These are phyloP conservation scores for Paraurostyla sp. DNA, from an alignment of 73 alveolate species.

Conservation along the genomic window DNA sequence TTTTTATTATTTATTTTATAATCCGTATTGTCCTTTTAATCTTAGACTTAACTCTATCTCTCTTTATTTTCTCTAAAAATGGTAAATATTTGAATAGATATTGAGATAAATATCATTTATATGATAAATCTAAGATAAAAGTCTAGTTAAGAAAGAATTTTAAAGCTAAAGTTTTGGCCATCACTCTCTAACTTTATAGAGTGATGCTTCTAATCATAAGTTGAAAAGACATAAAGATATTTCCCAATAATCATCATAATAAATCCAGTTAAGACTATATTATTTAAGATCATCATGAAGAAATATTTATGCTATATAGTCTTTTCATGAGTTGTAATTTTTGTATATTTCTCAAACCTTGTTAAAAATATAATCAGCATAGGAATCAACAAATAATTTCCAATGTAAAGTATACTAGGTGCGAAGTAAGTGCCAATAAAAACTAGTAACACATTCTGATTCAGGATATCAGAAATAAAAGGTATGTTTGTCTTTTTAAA, in stretches of 20 bases:
- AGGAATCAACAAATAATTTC: not conserved
- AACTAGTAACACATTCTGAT: not conserved
- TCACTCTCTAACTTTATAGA: not conserved
- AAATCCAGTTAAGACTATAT: not conserved
- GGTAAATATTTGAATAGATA: not conserved
- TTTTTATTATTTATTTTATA: too few species aligned
- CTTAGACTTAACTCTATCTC: too few species aligned
- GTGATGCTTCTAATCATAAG: too few species aligned
- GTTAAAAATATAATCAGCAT: too few species aligned
- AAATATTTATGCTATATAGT: too few species aligned
- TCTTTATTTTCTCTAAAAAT: not conserved
- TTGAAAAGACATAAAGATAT: too few species aligned
- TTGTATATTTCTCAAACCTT: not conserved
- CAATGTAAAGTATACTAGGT: not conserved
- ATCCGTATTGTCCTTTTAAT: not conserved
- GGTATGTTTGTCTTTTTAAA: too few species aligned
- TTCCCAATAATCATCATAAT: too few species aligned
- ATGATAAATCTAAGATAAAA: too few species aligned
- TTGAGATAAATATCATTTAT: not conserved
- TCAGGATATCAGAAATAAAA: too few species aligned
- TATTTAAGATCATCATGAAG: not conserved
- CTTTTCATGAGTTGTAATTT: not conserved
- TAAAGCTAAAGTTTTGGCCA: not conserved
- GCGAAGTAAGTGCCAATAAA: not conserved
- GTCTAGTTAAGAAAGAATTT: not conserved